Evolutionary conservation across 306 rosid species (phyloP).

Genomic region (Bauhinia variegata): DNA sequence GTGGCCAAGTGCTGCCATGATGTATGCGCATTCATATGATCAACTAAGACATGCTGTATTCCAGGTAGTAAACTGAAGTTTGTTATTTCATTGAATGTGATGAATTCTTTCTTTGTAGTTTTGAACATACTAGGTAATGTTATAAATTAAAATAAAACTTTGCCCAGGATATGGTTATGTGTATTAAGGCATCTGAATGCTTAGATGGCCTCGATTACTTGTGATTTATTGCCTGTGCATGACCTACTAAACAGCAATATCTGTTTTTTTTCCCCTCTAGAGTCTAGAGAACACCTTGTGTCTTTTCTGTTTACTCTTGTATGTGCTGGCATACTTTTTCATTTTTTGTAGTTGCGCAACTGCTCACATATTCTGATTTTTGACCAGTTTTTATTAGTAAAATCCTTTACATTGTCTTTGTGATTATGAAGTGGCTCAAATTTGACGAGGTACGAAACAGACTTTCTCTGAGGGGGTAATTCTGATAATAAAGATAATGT

Average conservation of each 20-base stretch:
- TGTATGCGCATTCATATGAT: slow-evolving; percentile 83
- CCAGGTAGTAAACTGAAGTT: slow-evolving; percentile 52
- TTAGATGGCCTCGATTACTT: background rate
- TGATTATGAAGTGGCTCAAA: too few relatives aligned
- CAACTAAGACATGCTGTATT: slow-evolving; percentile 82
- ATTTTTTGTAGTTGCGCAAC: background rate
- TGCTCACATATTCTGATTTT: background rate
- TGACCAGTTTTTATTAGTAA: background rate
- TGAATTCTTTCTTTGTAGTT: slow-evolving; percentile 18
- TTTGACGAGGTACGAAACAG: too few relatives aligned
- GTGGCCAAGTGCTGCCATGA: slow-evolving; percentile 86
- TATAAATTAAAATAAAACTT: slow-evolving; percentile 10
- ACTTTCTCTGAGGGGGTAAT: too few relatives aligned
- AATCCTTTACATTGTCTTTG: too few relatives aligned
- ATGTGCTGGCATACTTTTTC: background rate
- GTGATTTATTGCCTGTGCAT: slow-evolving; percentile 14
- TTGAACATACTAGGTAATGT: slow-evolving; percentile 5
- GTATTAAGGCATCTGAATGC: background rate
- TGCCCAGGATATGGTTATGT: background rate
- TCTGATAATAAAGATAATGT: too few relatives aligned
- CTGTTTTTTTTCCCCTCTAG: background rate
- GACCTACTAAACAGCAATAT: background rate
- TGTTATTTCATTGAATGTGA: slow-evolving; percentile 12
- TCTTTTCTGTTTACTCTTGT: background rate
- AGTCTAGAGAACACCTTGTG: background rate